Percentiles rank a stretch among this genome's conserved stretches.
These are phyloP conservation scores for Monosporascus sp. DNA, from an alignment of 2,329 filamentous ascomycete genomes.

Conservation along the genomic window DNA sequence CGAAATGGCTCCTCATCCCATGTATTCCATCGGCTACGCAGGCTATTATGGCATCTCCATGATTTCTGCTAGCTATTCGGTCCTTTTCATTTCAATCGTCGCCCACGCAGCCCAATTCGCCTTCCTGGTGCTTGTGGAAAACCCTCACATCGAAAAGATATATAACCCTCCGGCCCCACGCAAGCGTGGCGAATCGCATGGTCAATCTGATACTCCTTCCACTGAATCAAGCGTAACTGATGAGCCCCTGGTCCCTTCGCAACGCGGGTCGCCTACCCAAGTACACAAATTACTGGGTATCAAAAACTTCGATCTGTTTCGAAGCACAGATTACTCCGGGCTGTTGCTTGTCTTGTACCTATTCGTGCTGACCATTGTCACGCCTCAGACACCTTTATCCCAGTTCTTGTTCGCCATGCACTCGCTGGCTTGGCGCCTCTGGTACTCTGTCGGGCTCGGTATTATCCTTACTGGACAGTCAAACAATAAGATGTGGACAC, in stretches of 20 bases:
- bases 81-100: constrained; percentile 92
- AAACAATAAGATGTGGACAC: constrained; percentile 87
- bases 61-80: constrained; percentile 96
- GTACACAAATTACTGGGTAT: constrained; percentile 82
- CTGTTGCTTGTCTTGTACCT: constrained; percentile 73
- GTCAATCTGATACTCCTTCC: constrained; percentile 7
- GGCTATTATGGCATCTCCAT: constrained; percentile 98
- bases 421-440: constrained; percentile 78
- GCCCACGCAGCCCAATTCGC: constrained; percentile 92
- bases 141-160: constrained; percentile 95
- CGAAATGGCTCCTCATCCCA: constrained; percentile 96
- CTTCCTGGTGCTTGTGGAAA: constrained; percentile 88
- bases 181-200: constrained; percentile 36
- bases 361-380: constrained; percentile 65
- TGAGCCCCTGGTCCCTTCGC: constrained; percentile 12
- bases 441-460: constrained; percentile 87
- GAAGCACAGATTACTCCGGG: constrained; percentile 77
- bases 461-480: constrained; percentile 82
- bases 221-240: constrained; percentile 16
- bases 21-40: constrained; percentile 98
- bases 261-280: constrained; percentile 49
- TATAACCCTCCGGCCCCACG: constrained; percentile 87
- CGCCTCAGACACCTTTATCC: constrained; percentile 70
- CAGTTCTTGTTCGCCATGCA: constrained; percentile 77
- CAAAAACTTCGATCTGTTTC: constrained; percentile 80